A percentile compares a stretch with the other conserved stretches of the same genome.
These are phyloP conservation scores for Curvularia lunata DNA, from an alignment of 2,329 filamentous ascomycete species.

Conservation along the genomic window DNA sequence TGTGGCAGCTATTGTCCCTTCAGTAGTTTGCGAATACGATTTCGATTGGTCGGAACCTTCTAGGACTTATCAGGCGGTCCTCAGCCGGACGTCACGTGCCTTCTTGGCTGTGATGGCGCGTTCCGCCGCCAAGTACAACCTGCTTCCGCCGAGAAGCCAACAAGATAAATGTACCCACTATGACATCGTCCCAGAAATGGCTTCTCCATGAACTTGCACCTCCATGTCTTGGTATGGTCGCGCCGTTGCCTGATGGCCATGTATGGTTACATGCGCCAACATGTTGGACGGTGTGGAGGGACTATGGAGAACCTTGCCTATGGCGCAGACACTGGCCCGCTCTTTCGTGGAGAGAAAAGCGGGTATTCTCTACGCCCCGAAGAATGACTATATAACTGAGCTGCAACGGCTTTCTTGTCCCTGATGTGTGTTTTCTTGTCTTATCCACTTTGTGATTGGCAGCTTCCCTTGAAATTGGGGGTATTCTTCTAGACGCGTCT, in stretches of 20 bases:
- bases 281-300: constrained; percentile 21
- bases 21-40: not conserved
- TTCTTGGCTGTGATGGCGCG: constrained; percentile 18
- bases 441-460: constrained; percentile 13
- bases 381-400: constrained; percentile 22
- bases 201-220: constrained; percentile 10
- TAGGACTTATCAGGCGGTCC: constrained; percentile 5
- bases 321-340: constrained; percentile 12
- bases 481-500: constrained; percentile 3
- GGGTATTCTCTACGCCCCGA: constrained; percentile 7
- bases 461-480: not conserved
- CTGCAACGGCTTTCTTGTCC: constrained; percentile 5
- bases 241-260: constrained; percentile 18
- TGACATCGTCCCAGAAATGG: constrained; percentile 35
- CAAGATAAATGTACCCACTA: constrained; percentile 29
- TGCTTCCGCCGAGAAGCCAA: constrained; percentile 29
- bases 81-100: constrained; percentile 10
- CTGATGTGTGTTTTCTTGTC: constrained; percentile 7
- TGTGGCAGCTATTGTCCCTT: constrained; percentile 5
- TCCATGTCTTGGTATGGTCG: constrained; percentile 21
- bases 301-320: constrained; percentile 19
- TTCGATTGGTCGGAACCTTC: constrained; percentile 10
- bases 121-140: constrained; percentile 28
- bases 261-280: constrained; percentile 39
- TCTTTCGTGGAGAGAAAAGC: constrained; percentile 18